Evolutionary conservation across 2,329 filamentous ascomycete genomes (phyloP).

Genomic region (Paraphoma chrysanthemicola): DNA sequence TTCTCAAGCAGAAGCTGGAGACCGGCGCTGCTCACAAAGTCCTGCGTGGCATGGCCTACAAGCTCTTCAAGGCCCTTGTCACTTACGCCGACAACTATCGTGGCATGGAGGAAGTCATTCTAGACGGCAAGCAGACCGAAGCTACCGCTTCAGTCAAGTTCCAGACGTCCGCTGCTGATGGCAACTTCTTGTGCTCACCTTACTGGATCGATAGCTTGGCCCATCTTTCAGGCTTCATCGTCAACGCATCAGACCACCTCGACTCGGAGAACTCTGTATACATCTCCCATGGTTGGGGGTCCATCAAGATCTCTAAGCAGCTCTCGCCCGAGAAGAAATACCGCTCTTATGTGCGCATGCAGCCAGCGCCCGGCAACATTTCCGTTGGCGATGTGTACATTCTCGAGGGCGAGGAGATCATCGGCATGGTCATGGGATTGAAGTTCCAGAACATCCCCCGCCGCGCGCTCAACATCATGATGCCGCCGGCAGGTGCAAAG

Average conservation of each 20-base stretch:
- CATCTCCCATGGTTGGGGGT: slow-evolving; percentile 68
- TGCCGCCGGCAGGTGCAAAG: slow-evolving; percentile 64
- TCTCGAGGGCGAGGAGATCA: slow-evolving; percentile 64
- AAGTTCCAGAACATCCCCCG: slow-evolving; percentile 73
- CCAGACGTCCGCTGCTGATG: slow-evolving; percentile 60
- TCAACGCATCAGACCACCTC: slow-evolving; percentile 65
- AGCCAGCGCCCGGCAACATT: slow-evolving; percentile 61
- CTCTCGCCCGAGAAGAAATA: slow-evolving; percentile 62
- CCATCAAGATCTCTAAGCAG: slow-evolving; percentile 63
- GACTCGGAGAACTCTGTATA: slow-evolving; percentile 67
- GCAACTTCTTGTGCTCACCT: slow-evolving; percentile 64
- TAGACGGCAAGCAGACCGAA: slow-evolving; percentile 63
- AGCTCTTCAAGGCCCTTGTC: slow-evolving; percentile 68
- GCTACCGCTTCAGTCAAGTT: slow-evolving; percentile 63
- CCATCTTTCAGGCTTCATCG: slow-evolving; percentile 66
- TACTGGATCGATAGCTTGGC: slow-evolving; percentile 67
- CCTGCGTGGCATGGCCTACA: slow-evolving; percentile 79
- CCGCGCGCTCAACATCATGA: slow-evolving; percentile 69
- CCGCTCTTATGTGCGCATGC: slow-evolving; percentile 68
- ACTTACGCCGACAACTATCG: slow-evolving; percentile 64
- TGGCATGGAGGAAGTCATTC: slow-evolving; percentile 65
- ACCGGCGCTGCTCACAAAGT: slow-evolving; percentile 74
- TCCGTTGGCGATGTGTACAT: slow-evolving; percentile 67
- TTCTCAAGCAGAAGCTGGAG: slow-evolving; percentile 71
- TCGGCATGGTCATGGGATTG: slow-evolving; percentile 66